These are phyloP conservation scores for Graphilbum ipis-grandicollis DNA, from an alignment of 2,329 filamentous ascomycete genomes.

Conservation along the genomic window DNA sequence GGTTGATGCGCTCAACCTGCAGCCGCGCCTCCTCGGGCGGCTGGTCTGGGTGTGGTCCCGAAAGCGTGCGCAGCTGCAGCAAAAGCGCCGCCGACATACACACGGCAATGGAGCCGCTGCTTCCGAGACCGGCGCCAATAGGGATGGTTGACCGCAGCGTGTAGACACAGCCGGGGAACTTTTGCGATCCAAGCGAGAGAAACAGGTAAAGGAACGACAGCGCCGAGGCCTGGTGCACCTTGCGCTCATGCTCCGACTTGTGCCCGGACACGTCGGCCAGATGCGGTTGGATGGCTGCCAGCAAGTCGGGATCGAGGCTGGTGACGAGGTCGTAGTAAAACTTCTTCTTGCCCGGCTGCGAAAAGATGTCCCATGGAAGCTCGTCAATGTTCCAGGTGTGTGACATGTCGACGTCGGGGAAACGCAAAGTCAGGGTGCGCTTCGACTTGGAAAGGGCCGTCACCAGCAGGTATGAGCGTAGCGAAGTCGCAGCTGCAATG, in stretches of 20 bases:
- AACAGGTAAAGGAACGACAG: conserved; percentile 85
- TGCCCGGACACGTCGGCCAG: conserved; percentile 52
- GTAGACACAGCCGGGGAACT: conserved; percentile 70
- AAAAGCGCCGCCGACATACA: conserved; percentile 74
- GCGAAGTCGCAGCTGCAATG: conserved; percentile 85
- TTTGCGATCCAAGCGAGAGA: conserved; percentile 64
- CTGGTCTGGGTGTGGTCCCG: conserved; percentile 84
- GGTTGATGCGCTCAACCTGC: conserved; percentile 89
- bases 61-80: conserved; percentile 72
- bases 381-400: conserved; percentile 92
- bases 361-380: conserved; percentile 73
- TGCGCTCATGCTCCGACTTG: conserved; percentile 53
- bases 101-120: conserved; percentile 85
- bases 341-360: conserved; percentile 72
- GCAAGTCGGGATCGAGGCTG: conserved; percentile 63
- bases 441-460: conserved; percentile 86
- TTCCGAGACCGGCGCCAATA: conserved; percentile 78
- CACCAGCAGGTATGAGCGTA: conserved; percentile 91
- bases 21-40: conserved; percentile 70
- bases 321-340: conserved; percentile 86
- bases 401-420: conserved; percentile 75
- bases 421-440: conserved; percentile 71
- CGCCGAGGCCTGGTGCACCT: conserved; percentile 70
- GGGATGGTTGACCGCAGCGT: conserved; percentile 88
- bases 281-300: conserved; percentile 66